Base-by-base conservation (phyloP, 495 filamentous ascomycete genomes). In the Penicillium coprophilum region DNA sequence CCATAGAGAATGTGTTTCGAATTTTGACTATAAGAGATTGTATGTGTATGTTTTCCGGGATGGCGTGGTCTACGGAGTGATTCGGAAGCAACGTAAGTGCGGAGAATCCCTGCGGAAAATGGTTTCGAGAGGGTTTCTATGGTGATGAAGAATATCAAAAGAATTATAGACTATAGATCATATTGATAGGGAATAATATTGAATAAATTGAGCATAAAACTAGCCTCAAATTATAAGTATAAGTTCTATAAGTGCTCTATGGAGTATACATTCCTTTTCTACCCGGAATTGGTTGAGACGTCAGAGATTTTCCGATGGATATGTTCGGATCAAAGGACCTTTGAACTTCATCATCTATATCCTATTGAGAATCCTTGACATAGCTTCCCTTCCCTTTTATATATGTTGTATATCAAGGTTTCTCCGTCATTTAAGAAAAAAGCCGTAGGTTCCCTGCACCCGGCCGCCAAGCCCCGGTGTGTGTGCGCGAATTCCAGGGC, bases 391-490 rank as follows among this genome's bases (percentile, higher is more conserved):
- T 27, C 24, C 24, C 24, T 27, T 27, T n/a, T n/a, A n/a, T n/a
- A 27, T 20, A 36, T 30, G 36, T 23, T 46, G 6, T 20, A 11
- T 46, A 45, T 19, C 8, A 13, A 12, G 15, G 2, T 34, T 27
- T 24, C 23, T 38, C 30, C 31, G 36, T 39, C 27, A 38, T 38
- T 36, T 6, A 17, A n/a, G 12, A 6, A 41, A 27, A 41, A 53
- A 38, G 20, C 47, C 53, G 64, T 58, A 46, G 53, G 43, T 61
- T 61, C 61, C 62, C 63, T 69, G 71, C 62, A 71, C 69, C 69
- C 72, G 69, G 72, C 39, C 56, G 72, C 72, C 72, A 75, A 75
- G 72, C 68, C 66, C 66, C 63, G 67, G 60, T 75, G 71, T 71
- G 64, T 68, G 60, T 65, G 70, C 63, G 66, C 55, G 62, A 69